Evolutionary conservation across 345 rosid species (phyloP).

Genomic region (Melaleuca quinquenervia): DNA sequence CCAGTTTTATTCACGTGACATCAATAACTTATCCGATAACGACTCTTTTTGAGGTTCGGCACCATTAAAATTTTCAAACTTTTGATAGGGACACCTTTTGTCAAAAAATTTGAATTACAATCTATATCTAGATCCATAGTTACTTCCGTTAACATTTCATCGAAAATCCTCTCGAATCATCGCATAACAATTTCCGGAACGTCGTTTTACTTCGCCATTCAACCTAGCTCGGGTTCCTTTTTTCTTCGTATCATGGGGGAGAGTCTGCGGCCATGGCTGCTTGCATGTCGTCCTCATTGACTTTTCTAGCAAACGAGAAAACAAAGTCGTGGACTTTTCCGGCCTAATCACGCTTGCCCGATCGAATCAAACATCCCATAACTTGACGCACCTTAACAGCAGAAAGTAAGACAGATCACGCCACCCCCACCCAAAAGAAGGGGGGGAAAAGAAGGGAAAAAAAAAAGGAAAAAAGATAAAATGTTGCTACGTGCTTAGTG

Average conservation of each 20-base stretch:
- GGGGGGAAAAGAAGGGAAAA: too few relatives aligned
- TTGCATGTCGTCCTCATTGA: background rate
- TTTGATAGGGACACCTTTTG: background rate
- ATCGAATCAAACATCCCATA: background rate
- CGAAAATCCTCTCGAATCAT: background rate
- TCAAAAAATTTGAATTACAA: too few relatives aligned
- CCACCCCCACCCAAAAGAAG: background rate
- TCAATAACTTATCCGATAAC: too few relatives aligned
- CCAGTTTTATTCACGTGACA: background rate
- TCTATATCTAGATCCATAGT: background rate
- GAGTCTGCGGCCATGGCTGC: background rate
- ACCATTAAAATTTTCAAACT: background rate
- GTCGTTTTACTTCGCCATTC: rapidly evolving
- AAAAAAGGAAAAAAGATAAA: background rate
- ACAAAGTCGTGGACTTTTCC: background rate
- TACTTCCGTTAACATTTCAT: background rate
- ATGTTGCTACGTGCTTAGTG: background rate
- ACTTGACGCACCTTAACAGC: background rate
- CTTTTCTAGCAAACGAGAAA: background rate
- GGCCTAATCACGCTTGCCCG: background rate
- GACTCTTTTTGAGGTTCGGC: background rate
- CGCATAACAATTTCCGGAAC: background rate
- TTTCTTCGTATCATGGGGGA: background rate
- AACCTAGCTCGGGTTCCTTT: background rate
- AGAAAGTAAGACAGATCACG: background rate